Base-by-base conservation (phyloP, 2,329 filamentous ascomycete species). In the Colletotrichum spinosum region DNA sequence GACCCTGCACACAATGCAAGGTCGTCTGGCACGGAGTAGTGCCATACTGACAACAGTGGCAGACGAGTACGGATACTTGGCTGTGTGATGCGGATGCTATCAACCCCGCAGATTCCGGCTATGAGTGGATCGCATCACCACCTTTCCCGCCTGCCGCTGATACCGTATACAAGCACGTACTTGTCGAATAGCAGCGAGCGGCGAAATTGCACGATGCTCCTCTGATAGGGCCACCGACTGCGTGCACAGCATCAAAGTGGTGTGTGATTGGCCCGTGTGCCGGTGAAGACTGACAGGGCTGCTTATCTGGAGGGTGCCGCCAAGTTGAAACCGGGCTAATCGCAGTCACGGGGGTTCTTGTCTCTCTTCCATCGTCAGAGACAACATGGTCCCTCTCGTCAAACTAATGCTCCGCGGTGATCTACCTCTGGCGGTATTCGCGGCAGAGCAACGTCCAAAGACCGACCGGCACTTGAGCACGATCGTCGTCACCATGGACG, bases 331-430 rank as follows among this genome's bases (percentile, higher is more conserved):
- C 62, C 57, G 56, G 34, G 62, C 62, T 65, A 65, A 42, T 10
- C 55, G 51, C n/a, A 56, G 62, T 65, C 62, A 65, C 62, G 58
- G 58, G 25, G 62, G 49, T 65, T 65, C 62, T 65, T 62, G 62
- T 65, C 62, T 65, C 57, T 65, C 46, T 65, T 49, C 46, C 37
- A 62, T 65, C 41, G 25, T 49, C 46, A 48, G 62, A 65, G 59
- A 65, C 62, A 65, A 51, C 15, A 65, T 51, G 38, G 33, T 41
- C 15, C 17, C 17, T 50, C 41, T 56, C 33, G 52, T 15, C 25
- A 25, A 25, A 25, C 25, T 25, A 5, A 25, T 25, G 25, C 25
- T 5, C 25, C 25, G 25, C 4, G 25, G 25, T 25, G 25, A 48
- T 17, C 33, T 8, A 11, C n/a, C 48, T 62, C 56, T 52, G 35